A percentile compares a stretch with the other conserved stretches of the same genome.
Conservation (phyloP, 2,329 filamentous ascomycete genomes). For the Madurella mycetomatis region DNA sequence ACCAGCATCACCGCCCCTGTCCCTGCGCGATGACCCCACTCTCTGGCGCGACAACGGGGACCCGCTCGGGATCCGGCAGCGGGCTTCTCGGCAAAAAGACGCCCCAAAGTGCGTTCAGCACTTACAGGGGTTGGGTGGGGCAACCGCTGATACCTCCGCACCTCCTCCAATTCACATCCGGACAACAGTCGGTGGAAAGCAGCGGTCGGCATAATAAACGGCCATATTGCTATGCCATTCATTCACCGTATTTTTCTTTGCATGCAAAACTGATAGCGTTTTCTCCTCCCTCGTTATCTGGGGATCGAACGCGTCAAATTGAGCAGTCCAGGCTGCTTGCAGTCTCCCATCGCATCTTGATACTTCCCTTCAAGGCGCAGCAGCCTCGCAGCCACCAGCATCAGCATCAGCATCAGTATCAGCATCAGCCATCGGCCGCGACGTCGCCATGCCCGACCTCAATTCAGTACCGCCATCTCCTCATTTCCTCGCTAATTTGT, state of each 20-base stretch:
- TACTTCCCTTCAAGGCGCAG: not conserved
- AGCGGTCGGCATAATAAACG: slow-evolving; percentile 20
- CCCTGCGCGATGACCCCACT: not conserved
- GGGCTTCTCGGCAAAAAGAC: not conserved
- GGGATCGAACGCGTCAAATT: not conserved
- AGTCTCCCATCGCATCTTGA: not conserved
- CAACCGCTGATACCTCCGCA: slow-evolving; percentile 1
- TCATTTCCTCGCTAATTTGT: slow-evolving; percentile 39
- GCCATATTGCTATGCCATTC: slow-evolving; percentile 18
- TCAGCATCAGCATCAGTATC: too few species aligned
- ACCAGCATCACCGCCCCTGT: not conserved
- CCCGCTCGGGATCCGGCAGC: not conserved
- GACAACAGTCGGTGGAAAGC: slow-evolving; percentile 4
- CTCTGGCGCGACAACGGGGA: not conserved
- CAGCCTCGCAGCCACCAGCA: slow-evolving; percentile 1
- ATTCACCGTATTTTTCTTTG: slow-evolving; percentile 5
- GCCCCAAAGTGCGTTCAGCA: not conserved
- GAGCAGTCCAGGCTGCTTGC: not conserved
- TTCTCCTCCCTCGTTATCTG: not conserved
- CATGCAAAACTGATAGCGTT: not conserved
- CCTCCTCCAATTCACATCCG: slow-evolving; percentile 9
- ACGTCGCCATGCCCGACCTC: slow-evolving; percentile 47
- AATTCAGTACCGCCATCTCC: slow-evolving; percentile 53
- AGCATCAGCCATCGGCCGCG: not conserved
- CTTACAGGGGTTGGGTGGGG: not conserved